phyloP scores from a whole-genome alignment of 805 yeast species.

The Wickerhamomyces ciferrii region DNA sequence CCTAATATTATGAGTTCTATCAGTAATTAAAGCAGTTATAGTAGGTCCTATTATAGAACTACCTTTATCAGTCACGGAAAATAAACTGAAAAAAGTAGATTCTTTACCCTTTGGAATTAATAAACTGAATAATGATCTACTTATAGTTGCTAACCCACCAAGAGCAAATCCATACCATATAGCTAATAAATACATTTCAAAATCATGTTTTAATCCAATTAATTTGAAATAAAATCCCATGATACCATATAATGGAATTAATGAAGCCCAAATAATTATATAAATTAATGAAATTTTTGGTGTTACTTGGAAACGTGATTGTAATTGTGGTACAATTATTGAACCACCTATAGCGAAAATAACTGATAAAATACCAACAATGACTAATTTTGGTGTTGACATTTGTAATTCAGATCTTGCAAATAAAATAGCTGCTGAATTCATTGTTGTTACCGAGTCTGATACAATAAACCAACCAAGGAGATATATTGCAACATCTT shows the following conservation, averaged over 20 bases:
- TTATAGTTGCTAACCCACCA: conserved; percentile 68
- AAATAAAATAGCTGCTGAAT: conserved; percentile 72
- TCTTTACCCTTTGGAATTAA: conserved; percentile 74
- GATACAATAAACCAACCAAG: conserved; percentile 74
- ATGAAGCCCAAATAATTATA: conserved; percentile 53
- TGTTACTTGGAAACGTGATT: conserved; percentile 30
- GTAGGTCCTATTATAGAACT: conserved; percentile 72
- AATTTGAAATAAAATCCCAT: conserved; percentile 51
- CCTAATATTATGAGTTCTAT: conserved; percentile 67
- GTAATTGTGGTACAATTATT: conserved; percentile 42
- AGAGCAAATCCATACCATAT: conserved; percentile 72
- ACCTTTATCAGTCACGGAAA: conserved; percentile 77
- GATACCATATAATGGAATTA: conserved; percentile 70
- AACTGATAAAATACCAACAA: conserved; percentile 62
- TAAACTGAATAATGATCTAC: conserved; percentile 62
- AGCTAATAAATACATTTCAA: conserved; percentile 66
- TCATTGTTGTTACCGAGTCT: conserved; percentile 73
- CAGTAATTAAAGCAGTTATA: conserved; percentile 67
- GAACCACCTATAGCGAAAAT: conserved; percentile 68
- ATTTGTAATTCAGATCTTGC: conserved; percentile 66
- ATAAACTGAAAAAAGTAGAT: conserved; percentile 69
- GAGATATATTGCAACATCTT: conserved; percentile 62
- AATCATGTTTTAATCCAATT: conserved; percentile 56
- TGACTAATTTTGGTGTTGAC: conserved; percentile 61
- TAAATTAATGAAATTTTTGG: conserved; percentile 46